Evolutionary conservation across 2,329 filamentous ascomycete species (phyloP).

Genomic region (Fusarium musae): DNA sequence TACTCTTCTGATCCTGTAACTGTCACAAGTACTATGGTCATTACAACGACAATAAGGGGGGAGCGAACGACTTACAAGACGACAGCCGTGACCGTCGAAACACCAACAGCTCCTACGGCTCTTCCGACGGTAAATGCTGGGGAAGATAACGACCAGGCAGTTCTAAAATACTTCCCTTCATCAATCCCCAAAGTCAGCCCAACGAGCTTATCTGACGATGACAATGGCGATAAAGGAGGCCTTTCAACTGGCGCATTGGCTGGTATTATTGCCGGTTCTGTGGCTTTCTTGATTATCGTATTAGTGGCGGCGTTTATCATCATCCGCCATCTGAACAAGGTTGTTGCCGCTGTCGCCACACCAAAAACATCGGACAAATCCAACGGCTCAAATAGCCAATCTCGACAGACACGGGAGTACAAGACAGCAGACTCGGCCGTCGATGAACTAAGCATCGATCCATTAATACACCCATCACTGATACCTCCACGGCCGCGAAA

Average conservation of each 20-base stretch:
- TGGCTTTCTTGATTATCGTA: slow-evolving; percentile 60
- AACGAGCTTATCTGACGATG: slow-evolving; percentile 33
- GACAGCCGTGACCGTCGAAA: slow-evolving; percentile 53
- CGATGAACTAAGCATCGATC: slow-evolving; percentile 56
- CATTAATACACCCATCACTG: slow-evolving; percentile 55
- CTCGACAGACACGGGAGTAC: slow-evolving; percentile 51
- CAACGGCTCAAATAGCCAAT: slow-evolving; percentile 46
- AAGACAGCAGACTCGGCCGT: slow-evolving; percentile 56
- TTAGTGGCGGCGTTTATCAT: slow-evolving; percentile 60
- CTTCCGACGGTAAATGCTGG: slow-evolving; percentile 40
- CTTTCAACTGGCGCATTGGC: slow-evolving; percentile 58
- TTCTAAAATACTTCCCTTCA: slow-evolving; percentile 58
- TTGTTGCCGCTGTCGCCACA: slow-evolving; percentile 54
- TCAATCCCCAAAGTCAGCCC: slow-evolving; percentile 55
- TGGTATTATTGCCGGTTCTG: slow-evolving; percentile 64
- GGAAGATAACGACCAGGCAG: slow-evolving; percentile 43
- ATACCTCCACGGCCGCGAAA: slow-evolving; percentile 45
- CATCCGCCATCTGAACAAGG: slow-evolving; percentile 60
- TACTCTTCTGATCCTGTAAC: slow-evolving; percentile 61
- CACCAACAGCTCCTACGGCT: slow-evolving; percentile 51
- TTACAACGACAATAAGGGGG: slow-evolving; percentile 59
- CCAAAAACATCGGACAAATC: slow-evolving; percentile 48
- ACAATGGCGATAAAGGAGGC: slow-evolving; percentile 44
- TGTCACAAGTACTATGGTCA: slow-evolving; percentile 54
- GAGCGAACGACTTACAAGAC: slow-evolving; percentile 54